Evolutionary conservation across 1,284 basidiomycete species (phyloP), one percentile per base, ranked within the genome.

Genomic region (Moniliella sp.): DNA sequence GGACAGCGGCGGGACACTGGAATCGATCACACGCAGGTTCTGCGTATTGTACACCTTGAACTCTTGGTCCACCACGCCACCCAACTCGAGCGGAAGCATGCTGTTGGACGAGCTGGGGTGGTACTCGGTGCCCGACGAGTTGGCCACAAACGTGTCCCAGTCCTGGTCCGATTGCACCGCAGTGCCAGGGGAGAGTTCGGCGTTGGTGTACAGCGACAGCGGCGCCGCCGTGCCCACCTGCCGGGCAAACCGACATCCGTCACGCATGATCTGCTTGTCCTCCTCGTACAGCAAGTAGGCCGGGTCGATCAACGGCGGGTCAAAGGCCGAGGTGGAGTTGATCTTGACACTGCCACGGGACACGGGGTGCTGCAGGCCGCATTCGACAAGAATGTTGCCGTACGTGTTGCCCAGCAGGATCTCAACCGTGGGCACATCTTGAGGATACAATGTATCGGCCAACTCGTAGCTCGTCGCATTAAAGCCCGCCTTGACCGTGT

Each of bases 51-150:
- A 73, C 5, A 76, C 74, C 45, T 64, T 63, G 25, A 77, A 61
- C 34, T 69, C 63, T 13, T 70, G 60, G 54, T 72, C 70, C 28
- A 77, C 73, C 28, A 76, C 74, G 43, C 74, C 75, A 28, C 74
- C 75, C 36, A 65, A 54, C 19, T 62, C 61, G 41, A 64, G 60
- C 3, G 74, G 74, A 25, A 75, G 62, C 74, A 76, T 75, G 3
- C 72, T 66, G 42, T 68, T 70, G 13, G 73, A 68, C 38, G 69
- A 69, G 16, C 67, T 64, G 1, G 73, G 73, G 61, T 64, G 55
- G 43, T 57, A 55, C 37, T 57, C 53, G 16, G 56, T 54, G 5
- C 42, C 37, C 15, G 39, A 50, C 46, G 34, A 46, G 37, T 32
- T 53, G 44, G 18, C 37, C 36, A 58, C 59, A 43, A 21, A 33